A percentile compares a stretch with the other conserved stretches of the same genome.
Evolutionary conservation across 2,329 filamentous ascomycete genomes (phyloP).

Genomic region (Colletotrichum ledebouriae): DNA sequence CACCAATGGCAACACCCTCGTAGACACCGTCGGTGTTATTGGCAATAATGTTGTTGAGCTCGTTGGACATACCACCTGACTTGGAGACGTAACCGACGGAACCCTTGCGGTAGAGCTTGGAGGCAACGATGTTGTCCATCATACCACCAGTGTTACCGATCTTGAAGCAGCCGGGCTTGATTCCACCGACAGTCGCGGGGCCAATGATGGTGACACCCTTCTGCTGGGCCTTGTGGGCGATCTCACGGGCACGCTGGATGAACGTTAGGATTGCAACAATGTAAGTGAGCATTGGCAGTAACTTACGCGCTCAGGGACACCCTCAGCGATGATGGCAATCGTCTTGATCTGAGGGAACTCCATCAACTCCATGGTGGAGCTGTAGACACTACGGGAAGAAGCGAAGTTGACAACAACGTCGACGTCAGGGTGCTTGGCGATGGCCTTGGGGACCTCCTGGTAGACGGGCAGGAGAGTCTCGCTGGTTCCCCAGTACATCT

Average conservation of each 20-base stretch:
- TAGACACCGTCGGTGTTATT: slow-evolving; percentile 98
- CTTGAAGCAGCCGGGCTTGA: slow-evolving; percentile 99
- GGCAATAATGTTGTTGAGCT: slow-evolving; percentile 99
- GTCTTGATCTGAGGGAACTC: slow-evolving; percentile 96
- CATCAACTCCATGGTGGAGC: slow-evolving; percentile 99
- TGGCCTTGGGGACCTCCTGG: slow-evolving; percentile 92
- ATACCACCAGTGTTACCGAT: slow-evolving; percentile 99
- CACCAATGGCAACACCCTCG: slow-evolving; percentile 99
- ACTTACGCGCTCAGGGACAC: slow-evolving; percentile 96
- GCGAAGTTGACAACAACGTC: slow-evolving; percentile 99
- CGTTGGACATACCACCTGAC: slow-evolving; percentile 99
- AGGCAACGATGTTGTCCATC: slow-evolving; percentile 99
- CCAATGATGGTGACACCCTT: slow-evolving; percentile 99
- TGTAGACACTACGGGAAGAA: slow-evolving; percentile 98
- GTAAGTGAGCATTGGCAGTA: background rate
- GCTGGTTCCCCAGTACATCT: slow-evolving; percentile 99
- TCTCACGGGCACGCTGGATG: slow-evolving; percentile 90
- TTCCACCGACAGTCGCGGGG: slow-evolving; percentile 97
- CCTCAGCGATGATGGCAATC: slow-evolving; percentile 99
- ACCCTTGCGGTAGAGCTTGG: slow-evolving; percentile 99
- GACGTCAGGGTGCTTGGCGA: slow-evolving; percentile 96
- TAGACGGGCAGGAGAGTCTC: slow-evolving; percentile 99
- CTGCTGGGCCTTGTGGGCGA: slow-evolving; percentile 95
- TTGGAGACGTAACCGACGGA: slow-evolving; percentile 99
- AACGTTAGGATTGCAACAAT: slow-evolving; percentile 42